phyloP scores from a whole-genome alignment of 352 stramenopile species.

The Plasmopara muralis region DNA sequence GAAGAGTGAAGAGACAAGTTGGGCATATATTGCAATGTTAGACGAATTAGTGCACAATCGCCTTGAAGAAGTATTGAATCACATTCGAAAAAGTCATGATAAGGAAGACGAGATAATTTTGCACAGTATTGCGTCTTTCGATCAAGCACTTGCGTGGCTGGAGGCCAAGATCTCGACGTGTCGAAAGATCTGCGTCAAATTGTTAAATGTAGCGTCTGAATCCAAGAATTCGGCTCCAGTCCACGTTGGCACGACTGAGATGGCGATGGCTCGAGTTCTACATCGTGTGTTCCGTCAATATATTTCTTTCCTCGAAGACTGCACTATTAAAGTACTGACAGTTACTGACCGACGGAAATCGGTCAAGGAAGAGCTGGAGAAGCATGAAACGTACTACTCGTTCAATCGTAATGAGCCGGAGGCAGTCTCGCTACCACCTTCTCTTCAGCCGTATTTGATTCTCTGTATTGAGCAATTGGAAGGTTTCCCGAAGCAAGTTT shows the following conservation, averaged over 20 bases:
- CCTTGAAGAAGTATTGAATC: constrained; percentile 13
- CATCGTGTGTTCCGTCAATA: constrained; percentile 34
- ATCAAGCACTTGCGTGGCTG: constrained; percentile 41
- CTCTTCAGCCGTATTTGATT: constrained; percentile 39
- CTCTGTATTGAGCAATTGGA: constrained; percentile 79
- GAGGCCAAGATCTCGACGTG: constrained; percentile 29
- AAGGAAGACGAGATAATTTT: constrained; percentile 21
- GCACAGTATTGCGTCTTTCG: constrained; percentile 28
- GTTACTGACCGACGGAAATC: constrained; percentile 16
- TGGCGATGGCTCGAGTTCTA: constrained; percentile 44
- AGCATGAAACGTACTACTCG: constrained; percentile 34
- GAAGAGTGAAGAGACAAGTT: constrained; percentile 15
- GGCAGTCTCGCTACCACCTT: background rate
- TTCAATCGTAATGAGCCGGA: constrained; percentile 14
- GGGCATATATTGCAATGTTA: constrained; percentile 24
- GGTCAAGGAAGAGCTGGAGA: constrained; percentile 17
- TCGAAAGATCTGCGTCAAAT: constrained; percentile 12
- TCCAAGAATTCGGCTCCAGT: constrained; percentile 5
- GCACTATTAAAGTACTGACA: constrained; percentile 1
- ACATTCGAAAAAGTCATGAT: constrained; percentile 9
- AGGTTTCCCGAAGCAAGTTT: constrained; percentile 40
- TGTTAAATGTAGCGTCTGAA: constrained; percentile 12
- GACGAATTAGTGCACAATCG: constrained; percentile 26
- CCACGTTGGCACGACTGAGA: constrained; percentile 35
- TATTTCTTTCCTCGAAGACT: constrained; percentile 17